These are phyloP conservation scores for Talaromyces wortmannii DNA, from an alignment of 495 filamentous ascomycete species.

Conservation along the genomic window DNA sequence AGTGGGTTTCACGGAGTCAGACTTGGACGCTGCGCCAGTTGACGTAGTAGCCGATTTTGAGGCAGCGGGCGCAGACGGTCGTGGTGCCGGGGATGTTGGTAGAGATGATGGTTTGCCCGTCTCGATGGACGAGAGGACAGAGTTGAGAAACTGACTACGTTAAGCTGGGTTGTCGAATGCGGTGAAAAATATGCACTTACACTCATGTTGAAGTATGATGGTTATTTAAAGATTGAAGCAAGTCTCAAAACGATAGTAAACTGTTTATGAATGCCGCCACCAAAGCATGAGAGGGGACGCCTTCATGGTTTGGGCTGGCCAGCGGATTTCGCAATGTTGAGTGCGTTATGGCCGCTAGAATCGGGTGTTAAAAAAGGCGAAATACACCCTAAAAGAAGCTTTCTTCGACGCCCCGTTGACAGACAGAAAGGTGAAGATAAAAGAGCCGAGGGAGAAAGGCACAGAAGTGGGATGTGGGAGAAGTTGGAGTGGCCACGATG, in stretches of 20 bases:
- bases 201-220: slow-evolving; percentile 32
- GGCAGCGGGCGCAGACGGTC: slow-evolving; percentile 19
- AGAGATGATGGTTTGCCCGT: slow-evolving; percentile 31
- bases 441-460: not conserved
- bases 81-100: slow-evolving; percentile 15
- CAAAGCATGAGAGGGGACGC: not conserved
- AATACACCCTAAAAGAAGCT: not conserved
- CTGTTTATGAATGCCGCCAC: not conserved
- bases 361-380: not conserved
- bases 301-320: not conserved
- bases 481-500: not conserved
- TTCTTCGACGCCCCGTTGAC: not conserved
- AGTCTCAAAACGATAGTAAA: not conserved
- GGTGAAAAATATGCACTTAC: slow-evolving; percentile 20
- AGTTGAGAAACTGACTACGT: slow-evolving; percentile 46
- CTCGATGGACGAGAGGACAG: slow-evolving; percentile 48
- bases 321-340: not conserved
- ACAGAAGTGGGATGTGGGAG: not conserved
- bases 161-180: slow-evolving; percentile 12
- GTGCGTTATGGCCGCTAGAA: not conserved
- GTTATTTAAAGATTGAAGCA: not conserved
- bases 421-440: not conserved
- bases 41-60: not conserved
- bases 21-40: slow-evolving; percentile 11
- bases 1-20: slow-evolving; percentile 17